phyloP scores from a whole-genome alignment of 1,284 basidiomycete species.

The Puccinia triticina region DNA sequence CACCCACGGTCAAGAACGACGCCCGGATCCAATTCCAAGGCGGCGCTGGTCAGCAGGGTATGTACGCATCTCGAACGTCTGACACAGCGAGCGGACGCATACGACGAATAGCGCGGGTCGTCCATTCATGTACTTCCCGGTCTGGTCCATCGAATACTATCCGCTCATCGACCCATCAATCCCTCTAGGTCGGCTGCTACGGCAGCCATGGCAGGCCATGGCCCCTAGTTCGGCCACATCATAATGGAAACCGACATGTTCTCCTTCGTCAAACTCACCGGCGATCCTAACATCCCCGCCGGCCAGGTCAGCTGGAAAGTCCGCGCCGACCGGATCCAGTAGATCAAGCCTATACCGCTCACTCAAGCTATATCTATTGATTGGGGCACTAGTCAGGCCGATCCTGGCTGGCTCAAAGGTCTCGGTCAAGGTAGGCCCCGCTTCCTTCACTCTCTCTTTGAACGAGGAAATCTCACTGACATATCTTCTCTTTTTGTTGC shows the following conservation, averaged over 20 bases:
- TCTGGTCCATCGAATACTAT: constrained; percentile 30
- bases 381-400: neutral
- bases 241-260: neutral
- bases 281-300: constrained; percentile 31
- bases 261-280: constrained; percentile 37
- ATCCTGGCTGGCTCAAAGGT: constrained; percentile 15
- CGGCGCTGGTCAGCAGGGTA: neutral
- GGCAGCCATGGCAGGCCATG: constrained; percentile 28
- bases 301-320: constrained; percentile 35
- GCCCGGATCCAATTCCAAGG: constrained; percentile 15
- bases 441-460: neutral
- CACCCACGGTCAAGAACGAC: neutral
- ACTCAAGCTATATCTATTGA: constrained; percentile 6
- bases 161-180: neutral
- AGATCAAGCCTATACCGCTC: neutral
- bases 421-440: constrained; percentile 13
- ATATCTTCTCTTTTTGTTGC: neutral
- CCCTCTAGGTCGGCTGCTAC: constrained; percentile 32
- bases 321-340: neutral
- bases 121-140: constrained; percentile 11
- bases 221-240: constrained; percentile 17
- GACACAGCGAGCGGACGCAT: neutral
- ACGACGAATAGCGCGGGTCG: neutral
- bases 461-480: neutral
- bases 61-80: neutral